These are phyloP conservation scores for Rhodofomes roseus DNA, from an alignment of 1,284 basidiomycete species.

Conservation along the genomic window DNA sequence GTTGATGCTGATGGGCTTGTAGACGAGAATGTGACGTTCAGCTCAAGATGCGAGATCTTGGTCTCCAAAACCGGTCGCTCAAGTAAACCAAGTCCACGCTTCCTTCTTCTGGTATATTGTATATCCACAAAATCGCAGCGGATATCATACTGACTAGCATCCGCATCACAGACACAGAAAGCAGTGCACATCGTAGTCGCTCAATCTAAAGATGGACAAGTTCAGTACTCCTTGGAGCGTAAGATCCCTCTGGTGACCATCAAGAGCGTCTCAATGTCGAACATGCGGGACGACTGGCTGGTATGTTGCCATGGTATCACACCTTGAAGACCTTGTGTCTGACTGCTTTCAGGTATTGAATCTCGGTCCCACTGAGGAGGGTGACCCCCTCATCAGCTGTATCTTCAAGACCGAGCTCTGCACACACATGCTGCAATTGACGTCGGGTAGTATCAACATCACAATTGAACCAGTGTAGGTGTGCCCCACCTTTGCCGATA, in stretches of 20 bases:
- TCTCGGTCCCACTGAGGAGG: constrained; percentile 79
- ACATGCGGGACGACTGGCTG: constrained; percentile 93
- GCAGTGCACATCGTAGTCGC: constrained; percentile 84
- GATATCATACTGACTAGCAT: background rate
- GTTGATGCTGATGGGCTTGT: constrained; percentile 12
- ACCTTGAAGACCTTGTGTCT: background rate
- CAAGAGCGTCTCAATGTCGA: constrained; percentile 82
- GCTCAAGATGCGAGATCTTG: constrained; percentile 80
- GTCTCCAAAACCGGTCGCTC: constrained; percentile 88
- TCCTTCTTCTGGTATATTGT: constrained; percentile 77
- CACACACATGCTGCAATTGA: constrained; percentile 79
- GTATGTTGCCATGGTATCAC: constrained; percentile 40
- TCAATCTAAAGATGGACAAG: constrained; percentile 65
- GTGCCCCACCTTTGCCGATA: background rate
- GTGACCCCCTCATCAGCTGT: constrained; percentile 92
- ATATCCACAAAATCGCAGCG: background rate
- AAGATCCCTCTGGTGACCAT: constrained; percentile 90
- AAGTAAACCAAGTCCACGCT: constrained; percentile 90
- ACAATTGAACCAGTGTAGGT: constrained; percentile 75
- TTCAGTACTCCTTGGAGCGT: constrained; percentile 70
- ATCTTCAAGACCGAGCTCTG: constrained; percentile 96
- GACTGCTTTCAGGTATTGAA: constrained; percentile 56
- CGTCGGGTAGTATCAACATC: constrained; percentile 75
- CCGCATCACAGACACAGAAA: constrained; percentile 74
- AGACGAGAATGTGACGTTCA: constrained; percentile 84